Evolutionary conservation across 2,329 filamentous ascomycete genomes (phyloP).

Genomic region (Sporothrix inflata): DNA sequence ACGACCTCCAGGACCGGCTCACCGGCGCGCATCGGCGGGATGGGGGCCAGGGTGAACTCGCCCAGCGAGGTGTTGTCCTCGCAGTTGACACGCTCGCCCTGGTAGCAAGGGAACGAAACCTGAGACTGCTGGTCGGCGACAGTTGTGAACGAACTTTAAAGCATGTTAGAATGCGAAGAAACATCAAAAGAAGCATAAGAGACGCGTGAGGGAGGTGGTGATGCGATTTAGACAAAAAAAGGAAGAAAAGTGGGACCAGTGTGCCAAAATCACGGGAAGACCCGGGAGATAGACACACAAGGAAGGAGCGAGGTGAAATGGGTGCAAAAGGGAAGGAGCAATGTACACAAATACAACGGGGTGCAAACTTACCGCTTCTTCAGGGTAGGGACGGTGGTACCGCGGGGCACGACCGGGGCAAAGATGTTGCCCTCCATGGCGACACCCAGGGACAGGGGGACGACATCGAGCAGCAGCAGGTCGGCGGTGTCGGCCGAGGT

Average conservation of each 20-base stretch:
- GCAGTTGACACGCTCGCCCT: constrained; percentile 97
- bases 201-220: no score
- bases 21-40: constrained; percentile 86
- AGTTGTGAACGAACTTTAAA: constrained; percentile 74
- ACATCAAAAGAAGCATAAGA: no score
- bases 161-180: background rate
- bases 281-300: no score
- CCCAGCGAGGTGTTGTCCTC: constrained; percentile 97
- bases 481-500: constrained; percentile 92
- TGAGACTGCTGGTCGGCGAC: constrained; percentile 77
- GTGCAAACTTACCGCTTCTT: constrained; percentile 66
- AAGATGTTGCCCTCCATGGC: constrained; percentile 99
- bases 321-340: background rate
- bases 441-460: constrained; percentile 95
- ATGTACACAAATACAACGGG: background rate
- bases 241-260: no score
- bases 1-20: constrained; percentile 96
- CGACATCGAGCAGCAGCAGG: constrained; percentile 93
- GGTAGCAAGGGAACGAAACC: constrained; percentile 89
- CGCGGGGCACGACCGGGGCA: constrained; percentile 85
- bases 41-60: constrained; percentile 93
- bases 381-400: constrained; percentile 74
- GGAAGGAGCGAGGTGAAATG: no score
- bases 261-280: no score
- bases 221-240: background rate